Evolutionary conservation across 805 yeast genomes (phyloP), one percentile per base, ranked within the genome.

Genomic region (Candida ipomoeae): DNA sequence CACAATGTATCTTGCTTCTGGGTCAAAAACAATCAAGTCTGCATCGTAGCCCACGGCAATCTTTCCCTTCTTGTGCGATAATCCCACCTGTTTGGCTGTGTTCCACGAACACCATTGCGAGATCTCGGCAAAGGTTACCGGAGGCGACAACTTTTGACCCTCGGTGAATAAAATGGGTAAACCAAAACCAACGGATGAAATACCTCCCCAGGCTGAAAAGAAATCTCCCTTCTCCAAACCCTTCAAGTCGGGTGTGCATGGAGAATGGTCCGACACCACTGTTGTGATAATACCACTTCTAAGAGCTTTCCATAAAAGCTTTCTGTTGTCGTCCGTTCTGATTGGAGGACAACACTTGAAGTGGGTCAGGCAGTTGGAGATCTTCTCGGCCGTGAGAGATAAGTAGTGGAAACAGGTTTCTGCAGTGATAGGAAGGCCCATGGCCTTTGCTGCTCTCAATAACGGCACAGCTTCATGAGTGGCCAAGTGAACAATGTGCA

Each of bases 281-380:
- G 96, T 83, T 14, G 87, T 80, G 53, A 91, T 84, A 32, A 83
- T 70, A 35, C 81, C 83, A 20, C 76, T 75, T 48, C 79, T 65
- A 33, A 92, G 72, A 0, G 92, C 97, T 50, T 77, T 69, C 97
- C 97, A 92, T 42, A 91, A 76, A 35, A 78, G 74, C 40, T 75
- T 67, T 57, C 94, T 77, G 66, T 92, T 92, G 40, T 77, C 75
- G 55, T 85, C 83, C 1, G 86, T 73, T 53, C 98, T 75, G 57
- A 91, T 91, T 2, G 98, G 98, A 1, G 98, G 98, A 66, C 97
- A 92, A 64, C 97, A 92, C 68, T 91, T 91, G 77, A 79, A 89
- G 61, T 85, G 88, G 4, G 97, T 91, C 13, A 85, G 82, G 47
- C 88, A 81, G 59, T 83, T 79, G 17, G 89, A 84, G 48, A 91